Evolutionary conservation across 2,329 filamentous ascomycete genomes (phyloP).

Genomic region (Colletotrichum tropicale): DNA sequence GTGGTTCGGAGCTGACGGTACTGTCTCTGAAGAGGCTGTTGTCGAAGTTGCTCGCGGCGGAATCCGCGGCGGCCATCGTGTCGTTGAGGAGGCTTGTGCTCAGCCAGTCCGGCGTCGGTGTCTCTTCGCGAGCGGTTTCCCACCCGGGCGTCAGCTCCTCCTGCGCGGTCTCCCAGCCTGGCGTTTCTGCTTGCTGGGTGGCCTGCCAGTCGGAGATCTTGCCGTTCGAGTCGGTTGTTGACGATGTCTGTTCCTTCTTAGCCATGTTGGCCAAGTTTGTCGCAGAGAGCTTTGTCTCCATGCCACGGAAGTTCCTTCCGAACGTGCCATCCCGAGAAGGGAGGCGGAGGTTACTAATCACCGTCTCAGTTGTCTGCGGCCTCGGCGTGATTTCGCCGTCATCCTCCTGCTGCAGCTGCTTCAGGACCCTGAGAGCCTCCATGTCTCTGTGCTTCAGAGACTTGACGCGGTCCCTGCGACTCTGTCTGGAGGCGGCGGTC

Average conservation of each 20-base stretch:
- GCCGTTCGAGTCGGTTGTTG: neutral
- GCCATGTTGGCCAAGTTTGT: constrained; percentile 14
- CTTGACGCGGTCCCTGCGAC: constrained; percentile 41
- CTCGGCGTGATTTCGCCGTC: constrained; percentile 4
- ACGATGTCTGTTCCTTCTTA: neutral
- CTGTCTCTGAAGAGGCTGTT: constrained; percentile 6
- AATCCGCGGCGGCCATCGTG: neutral
- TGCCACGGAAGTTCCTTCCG: neutral
- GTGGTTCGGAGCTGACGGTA: constrained; percentile 7
- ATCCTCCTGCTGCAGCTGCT: constrained; percentile 21
- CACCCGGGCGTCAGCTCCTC: constrained; percentile 5
- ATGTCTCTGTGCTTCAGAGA: constrained; percentile 45
- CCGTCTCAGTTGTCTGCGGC: constrained; percentile 14
- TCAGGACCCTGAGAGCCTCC: constrained; percentile 32
- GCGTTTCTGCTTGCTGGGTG: neutral
- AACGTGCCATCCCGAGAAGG: constrained; percentile 20
- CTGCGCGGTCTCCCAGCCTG: constrained; percentile 5
- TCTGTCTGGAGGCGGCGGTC: constrained; percentile 26
- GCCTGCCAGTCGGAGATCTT: constrained; percentile 18
- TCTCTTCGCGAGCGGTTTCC: constrained; percentile 2
- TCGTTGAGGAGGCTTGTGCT: neutral
- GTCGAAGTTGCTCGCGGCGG: neutral
- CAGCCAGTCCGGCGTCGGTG: neutral
- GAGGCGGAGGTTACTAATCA: constrained; percentile 15
- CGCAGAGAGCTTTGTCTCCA: constrained; percentile 7